Evolutionary conservation across 257 asterid species (phyloP).

Genomic region (Orobanche coerulescens): DNA sequence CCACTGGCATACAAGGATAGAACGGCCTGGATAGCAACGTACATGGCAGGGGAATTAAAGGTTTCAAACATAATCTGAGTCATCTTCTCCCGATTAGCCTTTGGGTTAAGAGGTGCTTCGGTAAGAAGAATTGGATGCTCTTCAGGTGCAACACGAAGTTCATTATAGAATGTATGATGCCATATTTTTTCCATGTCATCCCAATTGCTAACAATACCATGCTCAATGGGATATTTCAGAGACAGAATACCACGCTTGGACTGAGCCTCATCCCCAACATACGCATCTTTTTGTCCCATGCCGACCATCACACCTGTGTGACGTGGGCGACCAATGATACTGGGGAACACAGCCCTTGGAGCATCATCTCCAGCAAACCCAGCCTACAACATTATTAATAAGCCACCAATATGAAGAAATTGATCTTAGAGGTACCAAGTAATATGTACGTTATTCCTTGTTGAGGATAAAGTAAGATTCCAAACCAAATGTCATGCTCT

Average conservation of each 20-base stretch:
- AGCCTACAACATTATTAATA: conserved; percentile 26
- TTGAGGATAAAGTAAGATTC: neutral
- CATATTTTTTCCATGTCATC: conserved; percentile 34
- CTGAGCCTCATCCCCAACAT: conserved; percentile 34
- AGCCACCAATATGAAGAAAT: neutral
- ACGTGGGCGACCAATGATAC: conserved; percentile 33
- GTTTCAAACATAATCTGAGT: conserved; percentile 31
- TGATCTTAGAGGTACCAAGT: neutral
- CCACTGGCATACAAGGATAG: conserved; percentile 33
- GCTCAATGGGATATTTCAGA: conserved; percentile 29
- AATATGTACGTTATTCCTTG: neutral
- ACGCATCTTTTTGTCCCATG: conserved; percentile 31
- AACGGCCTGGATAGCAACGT: conserved; percentile 32
- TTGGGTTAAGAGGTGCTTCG: conserved; percentile 30
- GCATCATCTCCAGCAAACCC: conserved; percentile 70
- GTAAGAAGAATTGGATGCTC: conserved; percentile 34
- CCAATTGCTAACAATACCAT: conserved; percentile 30
- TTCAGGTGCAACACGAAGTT: conserved; percentile 33
- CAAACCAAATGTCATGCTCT: neutral
- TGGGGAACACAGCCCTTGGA: conserved; percentile 57
- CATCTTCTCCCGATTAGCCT: conserved; percentile 32
- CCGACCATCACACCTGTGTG: conserved; percentile 35
- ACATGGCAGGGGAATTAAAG: conserved; percentile 33
- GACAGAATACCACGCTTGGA: conserved; percentile 30
- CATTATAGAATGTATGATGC: conserved; percentile 31